Conservation (phyloP, 345 rosid species). For the Eucalyptus dawsonii region DNA sequence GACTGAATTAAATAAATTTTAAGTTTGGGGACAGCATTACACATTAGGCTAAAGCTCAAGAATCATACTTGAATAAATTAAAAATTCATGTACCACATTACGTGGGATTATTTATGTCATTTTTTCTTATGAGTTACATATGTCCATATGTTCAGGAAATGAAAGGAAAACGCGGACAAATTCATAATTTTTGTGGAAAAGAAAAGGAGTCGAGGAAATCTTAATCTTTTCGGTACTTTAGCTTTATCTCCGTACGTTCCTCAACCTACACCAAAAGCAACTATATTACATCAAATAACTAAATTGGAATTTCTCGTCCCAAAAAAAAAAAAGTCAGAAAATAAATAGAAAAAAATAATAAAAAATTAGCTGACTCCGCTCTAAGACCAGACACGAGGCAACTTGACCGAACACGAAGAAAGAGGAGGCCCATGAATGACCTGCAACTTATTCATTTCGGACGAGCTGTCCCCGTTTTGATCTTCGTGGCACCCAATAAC, state of each 20-base stretch:
- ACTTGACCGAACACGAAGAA: not conserved
- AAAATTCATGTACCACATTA: too few relatives aligned
- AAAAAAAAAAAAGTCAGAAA: not conserved
- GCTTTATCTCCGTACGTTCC: not conserved
- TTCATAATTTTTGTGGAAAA: not conserved
- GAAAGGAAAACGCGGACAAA: not conserved
- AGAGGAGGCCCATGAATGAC: not conserved
- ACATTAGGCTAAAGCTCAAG: fast-evolving
- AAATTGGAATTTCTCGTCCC: not conserved
- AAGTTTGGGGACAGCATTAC: fast-evolving
- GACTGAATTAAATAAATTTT: too few relatives aligned
- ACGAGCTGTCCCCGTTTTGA: not conserved
- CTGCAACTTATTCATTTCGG: not conserved
- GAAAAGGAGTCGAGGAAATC: not conserved
- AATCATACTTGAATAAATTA: too few relatives aligned
- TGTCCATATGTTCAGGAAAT: not conserved
- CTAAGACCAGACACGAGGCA: not conserved
- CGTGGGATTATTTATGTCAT: too few relatives aligned
- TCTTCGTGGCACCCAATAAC: not conserved
- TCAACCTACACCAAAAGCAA: not conserved
- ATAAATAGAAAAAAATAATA: fast-evolving
- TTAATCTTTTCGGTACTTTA: not conserved
- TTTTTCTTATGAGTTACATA: not conserved
- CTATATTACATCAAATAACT: not conserved
- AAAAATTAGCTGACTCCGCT: not conserved